phyloP scores from a whole-genome alignment of 2,329 filamentous ascomycete species.

The Tolypocladium endophyticum region DNA sequence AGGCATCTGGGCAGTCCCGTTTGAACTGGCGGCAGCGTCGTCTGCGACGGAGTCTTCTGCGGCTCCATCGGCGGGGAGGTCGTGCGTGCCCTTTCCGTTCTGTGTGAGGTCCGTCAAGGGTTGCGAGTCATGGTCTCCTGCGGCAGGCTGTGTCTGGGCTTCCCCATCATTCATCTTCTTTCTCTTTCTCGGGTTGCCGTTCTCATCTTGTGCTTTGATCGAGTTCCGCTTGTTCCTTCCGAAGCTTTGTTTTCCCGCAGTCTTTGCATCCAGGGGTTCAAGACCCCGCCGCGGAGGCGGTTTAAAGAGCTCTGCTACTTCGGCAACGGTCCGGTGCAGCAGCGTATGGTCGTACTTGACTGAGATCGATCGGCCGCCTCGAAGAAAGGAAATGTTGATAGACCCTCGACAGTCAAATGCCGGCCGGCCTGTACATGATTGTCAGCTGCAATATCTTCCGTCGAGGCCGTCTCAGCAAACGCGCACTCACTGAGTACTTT shows the following conservation, averaged over 20 bases:
- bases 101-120: background rate
- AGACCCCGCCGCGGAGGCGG: constrained; percentile 27
- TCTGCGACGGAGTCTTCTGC: background rate
- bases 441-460: constrained; percentile 1
- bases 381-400: constrained; percentile 38
- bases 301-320: constrained; percentile 36
- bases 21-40: background rate
- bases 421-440: constrained; percentile 32
- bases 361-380: constrained; percentile 33
- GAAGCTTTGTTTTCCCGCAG: constrained; percentile 14
- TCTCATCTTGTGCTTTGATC: constrained; percentile 11
- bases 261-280: constrained; percentile 13
- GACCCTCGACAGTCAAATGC: constrained; percentile 49
- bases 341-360: constrained; percentile 47
- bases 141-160: constrained; percentile 6
- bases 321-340: constrained; percentile 43
- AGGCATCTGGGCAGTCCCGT: constrained; percentile 1
- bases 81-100: constrained; percentile 3
- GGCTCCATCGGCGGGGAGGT: constrained; percentile 1
- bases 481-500: constrained; percentile 29
- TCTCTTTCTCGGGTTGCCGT: constrained; percentile 14
- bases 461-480: background rate
- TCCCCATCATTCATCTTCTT: constrained; percentile 15
- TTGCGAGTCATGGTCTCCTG: background rate
- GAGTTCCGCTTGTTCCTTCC: constrained; percentile 16